Evolutionary conservation across 768 basidiomycete genomes (phyloP), one percentile per base, ranked within the genome.

Genomic region (Sporobolomyces roseus): DNA sequence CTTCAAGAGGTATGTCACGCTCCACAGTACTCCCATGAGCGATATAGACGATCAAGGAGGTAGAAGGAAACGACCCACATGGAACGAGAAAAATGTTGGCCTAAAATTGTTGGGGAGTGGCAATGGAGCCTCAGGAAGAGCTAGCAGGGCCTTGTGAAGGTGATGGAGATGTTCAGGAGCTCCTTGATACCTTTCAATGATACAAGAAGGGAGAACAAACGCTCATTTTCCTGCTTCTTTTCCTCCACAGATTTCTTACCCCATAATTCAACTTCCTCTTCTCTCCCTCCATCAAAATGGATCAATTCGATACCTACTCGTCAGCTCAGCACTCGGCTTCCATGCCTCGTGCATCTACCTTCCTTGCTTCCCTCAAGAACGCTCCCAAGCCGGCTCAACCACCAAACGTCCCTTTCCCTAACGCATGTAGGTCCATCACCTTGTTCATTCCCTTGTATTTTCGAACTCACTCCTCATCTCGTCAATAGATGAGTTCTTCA

Each of bases 341-440:
- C 43, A 48, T 60, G 48, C 56, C 64, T 33, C 54, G 63, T 12
- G 63, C 63, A 0, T 51, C 56, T 6, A 33, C 33, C 8, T 50
- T 32, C 25, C 41, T 68, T 19, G 53, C 49, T 8, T 48, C 61
- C 3, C 53, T 68, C 61, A 51, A 50, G 29, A 35, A 62, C n/a
- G 32, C 54, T 25, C 61, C 60, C 14, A 58, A 49, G 25, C 66
- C 66, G 10, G 30, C 35, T 1, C 53, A 54, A 12, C 66, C 66
- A 14, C 45, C 45, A 0, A 54, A 61, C n/a, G 62, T 68, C 25
- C 66, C 66, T 14, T 68, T 68, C 32, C 66, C 66, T 38, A 29
- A 46, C 2, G 61, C 66, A 29, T 68, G 60, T 49, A 61, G 45
- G 19, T n/a, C 49, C 23, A 12, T 25, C 36, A 12, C 35, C 19